Base-by-base conservation (phyloP, 2,329 filamentous ascomycete genomes). In the Fusarium denticulatum region DNA sequence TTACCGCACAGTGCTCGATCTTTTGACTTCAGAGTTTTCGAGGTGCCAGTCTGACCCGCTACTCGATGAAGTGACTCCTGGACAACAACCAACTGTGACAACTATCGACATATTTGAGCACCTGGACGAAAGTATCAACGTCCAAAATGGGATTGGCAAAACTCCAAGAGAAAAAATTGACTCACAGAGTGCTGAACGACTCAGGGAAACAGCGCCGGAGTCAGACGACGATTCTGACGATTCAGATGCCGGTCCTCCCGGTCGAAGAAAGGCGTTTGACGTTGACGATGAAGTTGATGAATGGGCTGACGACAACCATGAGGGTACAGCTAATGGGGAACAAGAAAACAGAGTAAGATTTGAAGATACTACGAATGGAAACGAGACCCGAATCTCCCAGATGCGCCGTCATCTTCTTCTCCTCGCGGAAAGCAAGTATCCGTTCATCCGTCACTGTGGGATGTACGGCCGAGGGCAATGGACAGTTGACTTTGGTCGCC, bases 401-500 rank as follows among this genome's bases (percentile, higher is more conserved):
- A 88, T 95, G 80, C 89, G 93, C 61, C 90, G 92, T 68, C 94
- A 96, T 80, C 88, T 96, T n/a, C 83, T 91, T 7, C 82, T 95
- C 3, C 87, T 97, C 13, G 87, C 91, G 20, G 91, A 94, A 76
- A 92, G 93, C 82, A 88, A 89, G 69, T 86, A 90, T 81, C 84
- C 87, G 2, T 95, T 96, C 75, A 85, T 94, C 58, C 88, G 89
- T 26, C 91, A 92, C 79, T 90, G 90, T 73, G 91, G 92, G 30
- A 86, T 83, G 46, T 83, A 86, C 40, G 90, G 89, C 37, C 87
- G 89, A 30, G 91, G 92, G 37, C 91, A 93, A 78, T 99, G 95
- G 94, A 92, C 91, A 1, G 90, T 98, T 10, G 92, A 97, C 78
- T 97, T 96, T 79, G 87, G 89, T n/a, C 86, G 88, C 14, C 86